Evolutionary conservation across 371 early-diverging fungal species (phyloP).

Genomic region (Circinella minor): DNA sequence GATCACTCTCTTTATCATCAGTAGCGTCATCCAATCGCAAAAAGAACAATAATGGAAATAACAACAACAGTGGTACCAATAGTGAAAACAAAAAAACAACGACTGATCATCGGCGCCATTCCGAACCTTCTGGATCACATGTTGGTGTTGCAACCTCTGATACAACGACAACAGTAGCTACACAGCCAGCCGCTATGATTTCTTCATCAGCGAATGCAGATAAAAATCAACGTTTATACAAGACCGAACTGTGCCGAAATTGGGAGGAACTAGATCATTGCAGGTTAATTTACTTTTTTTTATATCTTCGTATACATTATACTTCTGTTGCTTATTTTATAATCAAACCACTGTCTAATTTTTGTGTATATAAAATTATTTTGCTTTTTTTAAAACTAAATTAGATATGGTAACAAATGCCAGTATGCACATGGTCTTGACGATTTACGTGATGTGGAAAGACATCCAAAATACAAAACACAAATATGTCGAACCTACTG

Average conservation of each 20-base stretch:
- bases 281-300: constrained; percentile 8
- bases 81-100: not conserved
- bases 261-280: constrained; percentile 27
- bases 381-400: not conserved
- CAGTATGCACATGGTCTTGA: constrained; percentile 92
- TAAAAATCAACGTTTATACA: constrained; percentile 27
- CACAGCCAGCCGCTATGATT: not conserved
- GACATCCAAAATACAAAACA: constrained; percentile 98
- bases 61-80: no score
- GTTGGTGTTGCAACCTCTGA: not conserved
- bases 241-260: constrained; percentile 33
- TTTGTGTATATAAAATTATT: not conserved
- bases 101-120: constrained; percentile 16
- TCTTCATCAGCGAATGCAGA: constrained; percentile 9
- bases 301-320: no score
- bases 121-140: constrained; percentile 16
- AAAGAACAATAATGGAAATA: not conserved
- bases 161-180: not conserved
- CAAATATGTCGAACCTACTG: constrained; percentile 89
- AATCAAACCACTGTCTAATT: no score
- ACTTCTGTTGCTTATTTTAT: no score
- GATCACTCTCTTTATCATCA: constrained; percentile 2
- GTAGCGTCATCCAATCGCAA: not conserved
- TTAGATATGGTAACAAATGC: constrained; percentile 88
- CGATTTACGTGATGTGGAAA: constrained; percentile 84